Percentiles rank a stretch among this genome's conserved stretches.
Evolutionary conservation across 192 early-diverging fungal genomes (phyloP).

Genomic region (Glomus cerebriforme): DNA sequence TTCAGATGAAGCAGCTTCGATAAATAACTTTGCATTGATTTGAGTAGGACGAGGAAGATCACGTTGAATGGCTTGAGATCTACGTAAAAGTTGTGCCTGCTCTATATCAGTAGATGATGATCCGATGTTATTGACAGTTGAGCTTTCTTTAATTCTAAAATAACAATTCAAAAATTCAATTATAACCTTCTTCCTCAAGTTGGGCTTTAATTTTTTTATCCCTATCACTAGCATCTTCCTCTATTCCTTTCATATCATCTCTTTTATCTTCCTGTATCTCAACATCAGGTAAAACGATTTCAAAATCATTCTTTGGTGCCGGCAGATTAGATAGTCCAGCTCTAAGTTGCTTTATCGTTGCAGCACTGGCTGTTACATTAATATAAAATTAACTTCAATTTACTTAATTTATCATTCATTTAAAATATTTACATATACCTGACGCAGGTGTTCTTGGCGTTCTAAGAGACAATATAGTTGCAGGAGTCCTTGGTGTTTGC

Average conservation of each 20-base stretch:
- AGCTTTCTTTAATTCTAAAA: neutral
- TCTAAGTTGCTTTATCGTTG: conserved; percentile 62
- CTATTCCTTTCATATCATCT: conserved; percentile 35
- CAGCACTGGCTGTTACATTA: conserved; percentile 4
- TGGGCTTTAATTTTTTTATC: conserved; percentile 52
- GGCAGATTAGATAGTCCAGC: conserved; percentile 75
- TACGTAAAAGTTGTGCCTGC: neutral
- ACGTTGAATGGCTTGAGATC: conserved; percentile 13
- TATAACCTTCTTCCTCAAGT: conserved; percentile 52
- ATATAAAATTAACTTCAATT: neutral
- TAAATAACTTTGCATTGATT: neutral
- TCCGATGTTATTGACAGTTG: neutral
- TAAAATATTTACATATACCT: conserved; percentile 33
- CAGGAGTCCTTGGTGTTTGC: conserved; percentile 50
- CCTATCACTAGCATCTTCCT: conserved; percentile 79
- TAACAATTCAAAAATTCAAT: neutral
- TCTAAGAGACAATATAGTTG: conserved; percentile 24
- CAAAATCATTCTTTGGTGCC: conserved; percentile 90
- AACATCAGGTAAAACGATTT: conserved; percentile 81
- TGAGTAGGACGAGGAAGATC: conserved; percentile 14
- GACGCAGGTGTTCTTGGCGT: conserved; percentile 35
- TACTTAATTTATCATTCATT: neutral
- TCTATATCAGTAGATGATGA: neutral
- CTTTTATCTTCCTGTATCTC: conserved; percentile 37
- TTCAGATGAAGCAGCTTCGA: neutral